Evolutionary conservation across 306 rosid species (phyloP).

Genomic region (Cucurbita moschata): DNA sequence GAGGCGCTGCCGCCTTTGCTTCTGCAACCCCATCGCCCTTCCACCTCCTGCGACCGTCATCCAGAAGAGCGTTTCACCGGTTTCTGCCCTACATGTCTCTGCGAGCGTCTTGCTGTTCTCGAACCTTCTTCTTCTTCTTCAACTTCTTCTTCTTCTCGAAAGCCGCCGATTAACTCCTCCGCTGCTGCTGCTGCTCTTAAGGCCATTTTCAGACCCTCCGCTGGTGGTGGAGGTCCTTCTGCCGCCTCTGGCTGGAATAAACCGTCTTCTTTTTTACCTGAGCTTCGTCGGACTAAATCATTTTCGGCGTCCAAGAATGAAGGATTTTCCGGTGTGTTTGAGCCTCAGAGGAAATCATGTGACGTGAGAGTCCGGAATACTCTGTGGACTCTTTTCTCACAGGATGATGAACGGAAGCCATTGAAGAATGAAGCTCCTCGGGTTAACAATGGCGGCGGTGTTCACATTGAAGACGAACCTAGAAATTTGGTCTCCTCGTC

Average conservation of each 20-base stretch:
- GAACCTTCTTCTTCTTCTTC: slow-evolving; percentile 40
- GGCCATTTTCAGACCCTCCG: slow-evolving; percentile 62
- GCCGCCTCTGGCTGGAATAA: slow-evolving; percentile 1
- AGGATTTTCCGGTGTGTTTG: slow-evolving; percentile 62
- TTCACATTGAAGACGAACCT: slow-evolving; percentile 21
- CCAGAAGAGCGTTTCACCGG: slow-evolving; percentile 88
- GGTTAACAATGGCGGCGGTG: slow-evolving; percentile 4
- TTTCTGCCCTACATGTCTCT: slow-evolving; percentile 97
- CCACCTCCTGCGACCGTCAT: slow-evolving; percentile 72
- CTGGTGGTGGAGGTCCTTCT: slow-evolving; percentile 16
- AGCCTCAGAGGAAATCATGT: slow-evolving; percentile 86
- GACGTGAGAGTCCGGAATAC: slow-evolving; percentile 86
- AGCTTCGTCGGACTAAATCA: slow-evolving; percentile 90
- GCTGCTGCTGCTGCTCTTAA: slow-evolving; percentile 84
- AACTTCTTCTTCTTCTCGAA: slow-evolving; percentile 30
- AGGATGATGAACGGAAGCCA: slow-evolving; percentile 58
- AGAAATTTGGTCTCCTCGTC: slow-evolving; percentile 34
- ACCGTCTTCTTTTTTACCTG: slow-evolving; percentile 54
- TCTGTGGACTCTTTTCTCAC: slow-evolving; percentile 52
- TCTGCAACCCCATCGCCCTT: slow-evolving; percentile 54
- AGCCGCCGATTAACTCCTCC: slow-evolving; percentile 55
- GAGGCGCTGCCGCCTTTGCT: slow-evolving; percentile 39
- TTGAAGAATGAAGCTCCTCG: slow-evolving; percentile 23
- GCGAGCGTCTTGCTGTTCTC: slow-evolving; percentile 91
- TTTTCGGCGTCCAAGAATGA: slow-evolving; percentile 94